These are phyloP conservation scores for Diplodia corticola DNA, from an alignment of 2,329 filamentous ascomycete species.

Conservation along the genomic window DNA sequence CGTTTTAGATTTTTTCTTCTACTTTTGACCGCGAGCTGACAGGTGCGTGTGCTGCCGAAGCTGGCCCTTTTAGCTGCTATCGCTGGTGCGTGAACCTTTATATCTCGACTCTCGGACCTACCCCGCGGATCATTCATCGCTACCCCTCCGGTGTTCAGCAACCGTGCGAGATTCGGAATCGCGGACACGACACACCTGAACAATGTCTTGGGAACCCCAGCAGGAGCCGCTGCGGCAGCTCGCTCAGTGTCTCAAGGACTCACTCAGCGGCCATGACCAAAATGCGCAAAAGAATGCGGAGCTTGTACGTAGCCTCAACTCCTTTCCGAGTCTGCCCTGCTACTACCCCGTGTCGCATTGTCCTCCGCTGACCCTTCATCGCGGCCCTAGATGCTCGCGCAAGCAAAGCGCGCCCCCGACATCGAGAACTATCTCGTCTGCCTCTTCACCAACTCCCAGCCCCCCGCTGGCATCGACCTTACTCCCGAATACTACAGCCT, in stretches of 20 bases:
- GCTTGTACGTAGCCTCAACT: conserved; percentile 59
- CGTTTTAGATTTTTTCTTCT: conserved; percentile 2
- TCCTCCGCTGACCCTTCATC: conserved; percentile 21
- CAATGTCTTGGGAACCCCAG: conserved; percentile 91
- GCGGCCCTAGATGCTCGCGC: conserved; percentile 75
- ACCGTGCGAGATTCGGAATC: conserved; percentile 19
- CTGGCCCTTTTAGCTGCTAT: conserved; percentile 8
- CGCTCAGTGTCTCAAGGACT: conserved; percentile 85
- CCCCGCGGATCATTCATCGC: conserved; percentile 17
- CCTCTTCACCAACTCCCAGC: conserved; percentile 73
- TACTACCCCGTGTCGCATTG: conserved; percentile 3
- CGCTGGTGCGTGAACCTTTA: conserved; percentile 20
- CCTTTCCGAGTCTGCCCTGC: conserved; percentile 19
- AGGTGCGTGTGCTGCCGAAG: not conserved
- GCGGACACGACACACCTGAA: conserved; percentile 20
- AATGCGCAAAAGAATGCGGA: conserved; percentile 86
- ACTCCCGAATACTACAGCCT: conserved; percentile 66
- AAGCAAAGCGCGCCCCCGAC: conserved; percentile 85
- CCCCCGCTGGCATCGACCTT: conserved; percentile 61
- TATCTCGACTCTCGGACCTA: conserved; percentile 20
- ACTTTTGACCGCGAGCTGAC: conserved; percentile 2
- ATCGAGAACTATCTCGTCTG: conserved; percentile 97
- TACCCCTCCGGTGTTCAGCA: conserved; percentile 18
- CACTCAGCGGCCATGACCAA: conserved; percentile 80
- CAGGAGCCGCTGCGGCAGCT: conserved; percentile 87